A percentile compares a stretch with the other conserved stretches of the same genome.
These are phyloP conservation scores for Naematelia aurantialba DNA, from an alignment of 768 basidiomycete species.

Conservation along the genomic window DNA sequence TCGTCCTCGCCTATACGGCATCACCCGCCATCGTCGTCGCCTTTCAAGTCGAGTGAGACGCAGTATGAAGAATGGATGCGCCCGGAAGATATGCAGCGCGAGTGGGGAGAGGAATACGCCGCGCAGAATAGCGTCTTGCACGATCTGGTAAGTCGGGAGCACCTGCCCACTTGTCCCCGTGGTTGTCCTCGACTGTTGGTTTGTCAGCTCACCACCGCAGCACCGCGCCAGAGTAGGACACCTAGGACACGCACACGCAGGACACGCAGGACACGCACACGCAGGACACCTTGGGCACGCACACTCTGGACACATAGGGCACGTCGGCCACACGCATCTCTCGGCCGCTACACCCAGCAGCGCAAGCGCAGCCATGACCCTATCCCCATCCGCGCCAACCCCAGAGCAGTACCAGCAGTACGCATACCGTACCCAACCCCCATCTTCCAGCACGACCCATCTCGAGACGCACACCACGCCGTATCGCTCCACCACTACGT, in stretches of 20 bases:
- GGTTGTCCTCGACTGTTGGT: neutral
- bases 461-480: slow-evolving; percentile 7
- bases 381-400: neutral
- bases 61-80: neutral
- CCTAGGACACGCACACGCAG: too few relatives aligned
- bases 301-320: too few relatives aligned
- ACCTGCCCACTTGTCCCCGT: neutral
- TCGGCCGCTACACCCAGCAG: neutral
- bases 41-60: slow-evolving; percentile 20
- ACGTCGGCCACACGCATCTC: neutral
- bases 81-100: slow-evolving; percentile 27
- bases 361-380: neutral
- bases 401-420: neutral
- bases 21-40: slow-evolving; percentile 27
- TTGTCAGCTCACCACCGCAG: neutral
- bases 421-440: neutral
- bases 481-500: slow-evolving; percentile 6
- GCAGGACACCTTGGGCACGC: too few relatives aligned
- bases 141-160: slow-evolving; percentile 25
- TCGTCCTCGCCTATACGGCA: slow-evolving; percentile 39
- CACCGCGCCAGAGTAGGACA: neutral
- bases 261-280: too few relatives aligned
- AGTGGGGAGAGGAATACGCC: slow-evolving; percentile 41
- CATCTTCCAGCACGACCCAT: slow-evolving; percentile 3
- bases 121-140: slow-evolving; percentile 34